A percentile compares a stretch with the other conserved stretches of the same genome.
Conservation (phyloP, 805 yeast species). For the Vanderwaltozyma tropicalis region DNA sequence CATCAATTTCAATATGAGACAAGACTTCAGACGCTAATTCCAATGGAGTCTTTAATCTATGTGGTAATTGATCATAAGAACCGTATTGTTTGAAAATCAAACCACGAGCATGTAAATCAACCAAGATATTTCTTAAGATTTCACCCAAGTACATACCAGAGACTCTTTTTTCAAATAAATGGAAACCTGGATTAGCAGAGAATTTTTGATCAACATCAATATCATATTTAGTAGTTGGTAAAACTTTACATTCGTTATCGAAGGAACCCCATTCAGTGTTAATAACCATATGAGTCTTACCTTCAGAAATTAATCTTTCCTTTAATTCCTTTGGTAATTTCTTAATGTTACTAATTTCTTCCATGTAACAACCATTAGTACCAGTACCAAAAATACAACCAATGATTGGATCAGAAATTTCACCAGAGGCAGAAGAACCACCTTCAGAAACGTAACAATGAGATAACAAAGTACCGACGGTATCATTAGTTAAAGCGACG, state of each 20-base stretch:
- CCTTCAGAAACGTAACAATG: conserved; percentile 62
- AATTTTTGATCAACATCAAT: conserved; percentile 48
- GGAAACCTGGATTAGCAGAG: conserved; percentile 78
- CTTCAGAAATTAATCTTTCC: conserved; percentile 31
- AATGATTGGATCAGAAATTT: conserved; percentile 64
- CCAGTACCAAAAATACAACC: conserved; percentile 97
- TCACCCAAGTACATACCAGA: conserved; percentile 93
- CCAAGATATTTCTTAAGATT: conserved; percentile 59
- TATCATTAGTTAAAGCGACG: conserved; percentile 89
- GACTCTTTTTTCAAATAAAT: conserved; percentile 86
- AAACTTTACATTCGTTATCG: conserved; percentile 64
- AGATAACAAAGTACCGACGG: conserved; percentile 86
- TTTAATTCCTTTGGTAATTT: conserved; percentile 50
- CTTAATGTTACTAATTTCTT: conserved; percentile 58
- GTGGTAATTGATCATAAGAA: conserved; percentile 34
- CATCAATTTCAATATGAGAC: conserved; percentile 79
- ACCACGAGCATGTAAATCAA: conserved; percentile 53
- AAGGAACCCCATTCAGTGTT: conserved; percentile 99
- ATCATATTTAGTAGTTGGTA: conserved; percentile 78
- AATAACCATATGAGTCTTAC: conserved; percentile 65
- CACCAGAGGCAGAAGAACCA: conserved; percentile 38
- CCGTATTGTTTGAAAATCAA: conserved; percentile 48
- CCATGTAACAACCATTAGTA: conserved; percentile 91
- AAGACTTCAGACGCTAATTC: conserved; percentile 73
- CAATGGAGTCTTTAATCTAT: conserved; percentile 67